phyloP scores from a whole-genome alignment of 2,329 filamentous ascomycete species.

The Aspergillus floridensis region DNA sequence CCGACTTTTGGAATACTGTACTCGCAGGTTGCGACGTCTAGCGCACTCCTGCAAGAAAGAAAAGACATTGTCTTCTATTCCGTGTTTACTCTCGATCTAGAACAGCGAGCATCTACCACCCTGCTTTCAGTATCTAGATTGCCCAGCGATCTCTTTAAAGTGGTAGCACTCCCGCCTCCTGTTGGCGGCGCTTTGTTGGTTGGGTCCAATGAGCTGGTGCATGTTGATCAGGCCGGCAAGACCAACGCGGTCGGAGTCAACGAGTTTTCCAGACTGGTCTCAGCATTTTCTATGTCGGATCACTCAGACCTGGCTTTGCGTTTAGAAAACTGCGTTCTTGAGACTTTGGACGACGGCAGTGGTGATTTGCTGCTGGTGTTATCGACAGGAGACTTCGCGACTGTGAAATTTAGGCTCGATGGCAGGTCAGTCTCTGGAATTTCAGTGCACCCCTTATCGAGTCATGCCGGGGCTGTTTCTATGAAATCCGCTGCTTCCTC shows the following conservation, averaged over 20 bases:
- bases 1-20: constrained; percentile 95
- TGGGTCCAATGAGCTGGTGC: constrained; percentile 86
- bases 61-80: constrained; percentile 87
- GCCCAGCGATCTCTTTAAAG: constrained; percentile 80
- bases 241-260: constrained; percentile 91
- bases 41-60: constrained; percentile 68
- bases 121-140: constrained; percentile 82
- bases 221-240: constrained; percentile 94
- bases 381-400: constrained; percentile 68
- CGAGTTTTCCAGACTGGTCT: constrained; percentile 77
- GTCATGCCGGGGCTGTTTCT: constrained; percentile 61
- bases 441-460: constrained; percentile 63
- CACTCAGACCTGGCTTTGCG: constrained; percentile 77
- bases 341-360: constrained; percentile 70
- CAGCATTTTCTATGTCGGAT: constrained; percentile 79
- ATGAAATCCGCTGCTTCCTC: constrained; percentile 66
- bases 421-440: constrained; percentile 88
- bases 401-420: constrained; percentile 81
- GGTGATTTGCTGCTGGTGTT: constrained; percentile 84
- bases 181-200: constrained; percentile 85
- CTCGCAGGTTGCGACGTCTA: constrained; percentile 69
- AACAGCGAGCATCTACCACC: constrained; percentile 88
- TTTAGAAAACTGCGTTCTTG: constrained; percentile 76
- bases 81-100: constrained; percentile 91
- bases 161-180: constrained; percentile 78